Conservation (phyloP, 805 yeast species). For the Ogataea allantospora region DNA sequence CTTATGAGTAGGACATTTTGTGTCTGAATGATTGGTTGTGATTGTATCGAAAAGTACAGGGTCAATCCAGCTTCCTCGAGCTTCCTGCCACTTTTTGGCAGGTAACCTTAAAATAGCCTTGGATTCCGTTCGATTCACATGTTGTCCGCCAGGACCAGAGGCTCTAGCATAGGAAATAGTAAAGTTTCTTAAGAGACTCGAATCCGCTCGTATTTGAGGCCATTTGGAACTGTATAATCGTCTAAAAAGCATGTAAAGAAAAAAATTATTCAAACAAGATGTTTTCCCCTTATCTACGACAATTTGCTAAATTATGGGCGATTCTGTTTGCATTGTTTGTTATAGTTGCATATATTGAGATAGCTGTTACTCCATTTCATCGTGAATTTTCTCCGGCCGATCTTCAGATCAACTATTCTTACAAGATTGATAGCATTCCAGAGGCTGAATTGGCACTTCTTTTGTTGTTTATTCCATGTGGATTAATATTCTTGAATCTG, state of each 20-base stretch:
- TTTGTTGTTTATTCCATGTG: background rate
- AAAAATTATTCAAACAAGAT: background rate
- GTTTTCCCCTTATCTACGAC: background rate
- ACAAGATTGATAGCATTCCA: slow-evolving; percentile 3
- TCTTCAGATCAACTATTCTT: slow-evolving; percentile 5
- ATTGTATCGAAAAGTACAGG: slow-evolving; percentile 35
- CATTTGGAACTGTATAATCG: slow-evolving; percentile 5
- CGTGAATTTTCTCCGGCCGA: slow-evolving; percentile 4
- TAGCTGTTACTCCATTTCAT: background rate
- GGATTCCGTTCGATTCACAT: slow-evolving; percentile 56
- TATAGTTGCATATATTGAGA: background rate
- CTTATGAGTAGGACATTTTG: slow-evolving; percentile 14
- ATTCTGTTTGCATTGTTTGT: background rate
- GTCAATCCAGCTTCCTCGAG: slow-evolving; percentile 46
- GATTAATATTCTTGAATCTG: background rate
- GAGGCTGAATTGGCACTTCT: background rate
- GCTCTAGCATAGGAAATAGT: slow-evolving; percentile 45
- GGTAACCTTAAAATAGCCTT: slow-evolving; percentile 39
- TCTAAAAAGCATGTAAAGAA: background rate
- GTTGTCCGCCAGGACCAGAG: slow-evolving; percentile 62
- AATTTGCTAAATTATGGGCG: background rate
- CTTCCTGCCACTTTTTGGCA: slow-evolving; percentile 36
- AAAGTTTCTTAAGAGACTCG: slow-evolving; percentile 25
- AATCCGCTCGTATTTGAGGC: slow-evolving; percentile 4
- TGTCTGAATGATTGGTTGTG: slow-evolving; percentile 21